Evolutionary conservation across 2,329 filamentous ascomycete genomes (phyloP).

Genomic region (Metarhizium guizhouense): DNA sequence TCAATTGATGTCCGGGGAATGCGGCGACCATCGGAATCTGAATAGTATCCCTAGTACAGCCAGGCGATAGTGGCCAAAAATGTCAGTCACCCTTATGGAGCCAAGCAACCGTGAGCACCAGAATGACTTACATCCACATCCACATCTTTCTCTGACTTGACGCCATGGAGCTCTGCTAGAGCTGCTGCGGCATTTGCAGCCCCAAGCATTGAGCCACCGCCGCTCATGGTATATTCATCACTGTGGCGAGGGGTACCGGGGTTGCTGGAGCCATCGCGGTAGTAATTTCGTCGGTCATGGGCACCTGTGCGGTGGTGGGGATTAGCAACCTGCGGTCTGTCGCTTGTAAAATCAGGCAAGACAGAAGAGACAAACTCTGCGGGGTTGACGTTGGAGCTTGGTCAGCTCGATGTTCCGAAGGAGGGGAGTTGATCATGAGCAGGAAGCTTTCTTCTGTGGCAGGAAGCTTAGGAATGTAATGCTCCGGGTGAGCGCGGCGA

Average conservation of each 20-base stretch:
- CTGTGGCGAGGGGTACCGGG: slow-evolving; percentile 59
- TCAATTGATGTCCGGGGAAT: slow-evolving; percentile 61
- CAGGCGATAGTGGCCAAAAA: not conserved
- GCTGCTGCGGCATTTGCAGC: slow-evolving; percentile 70
- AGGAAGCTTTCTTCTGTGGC: slow-evolving; percentile 97
- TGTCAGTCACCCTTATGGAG: slow-evolving; percentile 2
- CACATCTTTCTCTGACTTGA: slow-evolving; percentile 68
- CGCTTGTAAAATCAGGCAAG: not conserved
- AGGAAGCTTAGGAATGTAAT: slow-evolving; percentile 96
- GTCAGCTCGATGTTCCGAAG: slow-evolving; percentile 53
- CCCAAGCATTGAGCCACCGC: slow-evolving; percentile 37
- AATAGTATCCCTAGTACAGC: slow-evolving; percentile 52
- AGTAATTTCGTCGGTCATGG: slow-evolving; percentile 41
- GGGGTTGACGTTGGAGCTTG: slow-evolving; percentile 22
- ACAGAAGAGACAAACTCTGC: slow-evolving; percentile 20
- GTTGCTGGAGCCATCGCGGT: slow-evolving; percentile 56
- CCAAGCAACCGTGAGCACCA: not conserved
- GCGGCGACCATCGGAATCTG: slow-evolving; percentile 58
- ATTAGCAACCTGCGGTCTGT: not conserved
- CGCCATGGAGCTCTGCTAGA: slow-evolving; percentile 70
- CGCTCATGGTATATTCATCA: slow-evolving; percentile 55
- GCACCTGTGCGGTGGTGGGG: slow-evolving; percentile 29
- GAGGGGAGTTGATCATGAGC: slow-evolving; percentile 89
- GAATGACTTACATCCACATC: slow-evolving; percentile 62
- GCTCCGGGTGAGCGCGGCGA: slow-evolving; percentile 87